A percentile compares a stretch with the other conserved stretches of the same genome.
Evolutionary conservation across 495 filamentous ascomycete genomes (phyloP).

Genomic region (Trichodelitschia bisporula): DNA sequence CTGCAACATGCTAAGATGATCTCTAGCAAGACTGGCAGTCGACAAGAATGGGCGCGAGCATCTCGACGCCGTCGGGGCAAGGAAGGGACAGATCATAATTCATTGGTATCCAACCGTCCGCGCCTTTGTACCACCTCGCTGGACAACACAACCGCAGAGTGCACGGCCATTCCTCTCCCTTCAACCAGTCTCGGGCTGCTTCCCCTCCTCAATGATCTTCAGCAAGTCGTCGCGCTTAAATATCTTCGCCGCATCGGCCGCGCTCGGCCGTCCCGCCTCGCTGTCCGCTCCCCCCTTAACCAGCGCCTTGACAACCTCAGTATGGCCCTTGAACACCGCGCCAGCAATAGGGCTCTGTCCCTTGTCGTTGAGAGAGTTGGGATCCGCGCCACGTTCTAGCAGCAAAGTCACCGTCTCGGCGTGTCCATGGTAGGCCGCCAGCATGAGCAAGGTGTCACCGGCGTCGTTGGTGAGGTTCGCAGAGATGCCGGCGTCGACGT

Average conservation of each 20-base stretch:
- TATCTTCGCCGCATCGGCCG: conserved; percentile 17
- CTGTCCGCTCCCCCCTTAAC: conserved; percentile 14
- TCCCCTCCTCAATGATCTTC: too few relatives aligned
- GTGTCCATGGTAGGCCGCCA: conserved; percentile 17
- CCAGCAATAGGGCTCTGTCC: conserved; percentile 18
- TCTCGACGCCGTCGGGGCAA: too few relatives aligned
- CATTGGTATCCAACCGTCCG: too few relatives aligned
- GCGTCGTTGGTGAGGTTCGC: conserved; percentile 18
- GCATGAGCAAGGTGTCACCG: conserved; percentile 20
- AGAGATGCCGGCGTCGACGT: conserved; percentile 17
- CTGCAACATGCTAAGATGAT: too few relatives aligned
- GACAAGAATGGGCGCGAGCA: too few relatives aligned
- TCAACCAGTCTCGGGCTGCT: too few relatives aligned
- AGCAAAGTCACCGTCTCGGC: conserved; percentile 11
- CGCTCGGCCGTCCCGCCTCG: conserved; percentile 14
- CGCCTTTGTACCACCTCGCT: too few relatives aligned
- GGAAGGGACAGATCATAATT: too few relatives aligned
- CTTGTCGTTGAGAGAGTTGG: conserved; percentile 16
- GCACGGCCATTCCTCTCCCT: too few relatives aligned
- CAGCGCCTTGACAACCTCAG: conserved; percentile 15
- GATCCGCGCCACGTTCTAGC: conserved; percentile 12
- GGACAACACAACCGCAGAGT: too few relatives aligned
- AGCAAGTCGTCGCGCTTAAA: conserved; percentile 14
- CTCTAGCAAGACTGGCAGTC: too few relatives aligned
- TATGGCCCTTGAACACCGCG: conserved; percentile 19